These are phyloP conservation scores for Spizellomyces punctatus DNA, from an alignment of 192 early-diverging fungal species.

Conservation along the genomic window DNA sequence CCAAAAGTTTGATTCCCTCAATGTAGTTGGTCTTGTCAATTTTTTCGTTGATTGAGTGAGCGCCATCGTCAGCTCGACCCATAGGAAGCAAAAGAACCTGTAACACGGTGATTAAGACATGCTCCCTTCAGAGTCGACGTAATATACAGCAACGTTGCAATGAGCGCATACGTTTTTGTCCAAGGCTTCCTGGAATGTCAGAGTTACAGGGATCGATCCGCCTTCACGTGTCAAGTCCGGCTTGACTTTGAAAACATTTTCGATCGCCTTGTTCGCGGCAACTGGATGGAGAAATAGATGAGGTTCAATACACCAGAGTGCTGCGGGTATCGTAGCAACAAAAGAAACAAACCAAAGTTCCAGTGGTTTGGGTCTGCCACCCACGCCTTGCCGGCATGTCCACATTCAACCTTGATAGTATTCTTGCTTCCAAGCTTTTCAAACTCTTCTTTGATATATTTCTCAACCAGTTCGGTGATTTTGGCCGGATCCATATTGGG, in stretches of 20 bases:
- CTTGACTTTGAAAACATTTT: slow-evolving; percentile 87
- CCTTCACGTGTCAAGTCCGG: slow-evolving; percentile 98
- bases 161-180: slow-evolving; percentile 61
- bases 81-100: slow-evolving; percentile 82
- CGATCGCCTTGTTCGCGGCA: slow-evolving; percentile 86
- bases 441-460: slow-evolving; percentile 83
- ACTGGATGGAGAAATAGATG: slow-evolving; percentile 41
- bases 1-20: slow-evolving; percentile 81
- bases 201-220: slow-evolving; percentile 95
- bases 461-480: slow-evolving; percentile 73
- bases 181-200: slow-evolving; percentile 96
- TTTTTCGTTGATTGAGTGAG: slow-evolving; percentile 98
- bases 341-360: slow-evolving; percentile 68
- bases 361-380: slow-evolving; percentile 87
- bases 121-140: no score
- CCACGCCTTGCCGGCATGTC: slow-evolving; percentile 90
- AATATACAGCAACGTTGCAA: background rate
- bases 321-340: no score
- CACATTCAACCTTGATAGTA: slow-evolving; percentile 69
- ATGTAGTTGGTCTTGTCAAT: slow-evolving; percentile 91
- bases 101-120: slow-evolving; percentile 23
- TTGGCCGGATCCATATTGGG: slow-evolving; percentile 75
- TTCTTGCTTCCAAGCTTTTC: slow-evolving; percentile 90
- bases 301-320: no score
- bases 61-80: slow-evolving; percentile 92